Conservation (phyloP, 129 eudicot species). For the Saposhnikovia divaricata region DNA sequence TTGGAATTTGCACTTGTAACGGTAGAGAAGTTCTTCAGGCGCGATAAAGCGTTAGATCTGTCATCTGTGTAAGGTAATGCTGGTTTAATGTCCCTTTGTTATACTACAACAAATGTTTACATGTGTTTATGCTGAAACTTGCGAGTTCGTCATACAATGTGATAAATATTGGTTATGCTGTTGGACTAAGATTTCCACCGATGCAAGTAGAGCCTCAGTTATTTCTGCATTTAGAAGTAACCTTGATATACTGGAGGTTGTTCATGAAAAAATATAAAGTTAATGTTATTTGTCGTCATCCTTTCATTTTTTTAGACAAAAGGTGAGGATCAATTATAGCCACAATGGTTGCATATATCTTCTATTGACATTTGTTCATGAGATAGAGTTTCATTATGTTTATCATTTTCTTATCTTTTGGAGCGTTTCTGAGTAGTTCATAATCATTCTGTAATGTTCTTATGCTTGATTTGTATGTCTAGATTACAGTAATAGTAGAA, state of each 20-base stretch:
- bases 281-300: neutral
- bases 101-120: neutral
- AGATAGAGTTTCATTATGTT: neutral
- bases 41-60: slow-evolving; percentile 61
- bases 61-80: slow-evolving; percentile 63
- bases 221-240: neutral
- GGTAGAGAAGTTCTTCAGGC: slow-evolving; percentile 77
- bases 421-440: neutral
- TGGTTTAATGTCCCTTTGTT: slow-evolving; percentile 18
- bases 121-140: neutral
- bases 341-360: neutral
- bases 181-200: neutral
- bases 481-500: slow-evolving; percentile 8
- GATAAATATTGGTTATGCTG: neutral
- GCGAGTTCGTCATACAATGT: neutral
- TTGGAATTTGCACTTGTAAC: slow-evolving; percentile 85
- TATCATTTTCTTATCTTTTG: neutral
- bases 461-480: neutral
- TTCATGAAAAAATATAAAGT: neutral
- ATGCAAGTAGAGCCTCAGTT: neutral
- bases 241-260: neutral
- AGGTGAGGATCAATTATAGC: neutral
- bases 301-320: neutral
- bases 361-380: neutral
- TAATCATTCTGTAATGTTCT: neutral